These are phyloP conservation scores for Prunella vulgaris DNA, from an alignment of 257 asterid genomes.

Conservation along the genomic window DNA sequence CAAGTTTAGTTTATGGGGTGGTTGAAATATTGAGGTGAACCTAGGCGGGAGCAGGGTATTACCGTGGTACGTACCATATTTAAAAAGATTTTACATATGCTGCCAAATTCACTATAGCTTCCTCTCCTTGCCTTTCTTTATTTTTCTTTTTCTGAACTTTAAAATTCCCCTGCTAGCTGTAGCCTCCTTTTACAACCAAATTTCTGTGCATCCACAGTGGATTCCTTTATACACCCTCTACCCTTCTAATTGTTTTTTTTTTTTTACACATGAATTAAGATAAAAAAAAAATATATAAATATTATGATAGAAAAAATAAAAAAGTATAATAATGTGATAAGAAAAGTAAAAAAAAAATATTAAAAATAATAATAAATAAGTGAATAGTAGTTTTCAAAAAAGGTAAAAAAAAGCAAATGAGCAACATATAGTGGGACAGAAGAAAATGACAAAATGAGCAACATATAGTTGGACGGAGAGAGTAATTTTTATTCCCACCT, in stretches of 20 bases:
- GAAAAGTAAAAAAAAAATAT: no score
- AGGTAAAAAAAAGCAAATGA: no score
- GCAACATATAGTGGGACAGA: no score
- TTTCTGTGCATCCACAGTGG: slow-evolving; percentile 12
- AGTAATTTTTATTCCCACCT: no score
- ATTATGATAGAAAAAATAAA: no score
- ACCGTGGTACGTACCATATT: not conserved
- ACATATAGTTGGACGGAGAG: no score
- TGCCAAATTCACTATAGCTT: not conserved
- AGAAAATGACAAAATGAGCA: no score
- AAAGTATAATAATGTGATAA: no score
- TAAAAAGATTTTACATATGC: not conserved
- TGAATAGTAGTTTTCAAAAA: no score
- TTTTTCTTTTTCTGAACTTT: not conserved
- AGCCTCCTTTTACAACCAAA: slow-evolving; percentile 7
- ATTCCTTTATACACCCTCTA: not conserved
- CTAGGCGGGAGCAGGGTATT: not conserved
- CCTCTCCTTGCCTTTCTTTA: not conserved
- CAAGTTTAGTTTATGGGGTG: not conserved
- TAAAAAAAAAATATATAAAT: no score
- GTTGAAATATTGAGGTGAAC: not conserved
- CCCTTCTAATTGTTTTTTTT: slow-evolving; percentile 8
- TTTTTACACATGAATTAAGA: no score
- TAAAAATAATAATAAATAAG: no score
- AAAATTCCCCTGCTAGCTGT: not conserved